These are phyloP conservation scores for Phytophthora quininea DNA, from an alignment of 352 stramenopile genomes.

Conservation along the genomic window DNA sequence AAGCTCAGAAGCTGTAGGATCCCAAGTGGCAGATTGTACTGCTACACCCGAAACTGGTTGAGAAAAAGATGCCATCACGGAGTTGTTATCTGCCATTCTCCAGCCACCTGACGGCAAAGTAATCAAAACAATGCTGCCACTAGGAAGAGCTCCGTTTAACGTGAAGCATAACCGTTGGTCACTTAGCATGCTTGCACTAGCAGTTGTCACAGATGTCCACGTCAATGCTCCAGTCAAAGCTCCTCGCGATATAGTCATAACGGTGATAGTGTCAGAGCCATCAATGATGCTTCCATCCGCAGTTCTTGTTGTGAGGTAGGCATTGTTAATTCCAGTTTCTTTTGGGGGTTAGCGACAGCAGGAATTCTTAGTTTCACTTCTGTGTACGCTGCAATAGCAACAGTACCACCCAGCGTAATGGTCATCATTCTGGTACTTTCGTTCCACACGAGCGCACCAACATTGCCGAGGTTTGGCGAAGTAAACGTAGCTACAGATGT, in stretches of 20 bases:
- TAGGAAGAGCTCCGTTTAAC: slow-evolving; percentile 55
- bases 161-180: slow-evolving; percentile 51
- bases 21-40: slow-evolving; percentile 42
- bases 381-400: slow-evolving; percentile 35
- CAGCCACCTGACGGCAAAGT: slow-evolving; percentile 47
- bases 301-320: slow-evolving; percentile 40
- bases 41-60: slow-evolving; percentile 37
- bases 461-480: slow-evolving; percentile 35
- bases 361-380: slow-evolving; percentile 39
- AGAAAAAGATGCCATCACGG: slow-evolving; percentile 37
- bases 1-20: slow-evolving; percentile 25
- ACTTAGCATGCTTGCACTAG: slow-evolving; percentile 63
- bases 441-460: slow-evolving; percentile 44
- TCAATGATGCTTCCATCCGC: slow-evolving; percentile 52
- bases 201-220: slow-evolving; percentile 42
- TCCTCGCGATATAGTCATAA: slow-evolving; percentile 48
- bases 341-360: slow-evolving; percentile 60
- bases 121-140: slow-evolving; percentile 51
- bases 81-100: slow-evolving; percentile 25
- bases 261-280: slow-evolving; percentile 48
- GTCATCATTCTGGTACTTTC: slow-evolving; percentile 31
- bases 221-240: slow-evolving; percentile 37
- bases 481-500: slow-evolving; percentile 37
- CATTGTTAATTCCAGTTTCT: slow-evolving; percentile 51
- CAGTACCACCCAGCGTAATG: slow-evolving; percentile 33